Evolutionary conservation across 176 grass and related monocot genomes (phyloP).

Genomic region (Raddia guianensis): DNA sequence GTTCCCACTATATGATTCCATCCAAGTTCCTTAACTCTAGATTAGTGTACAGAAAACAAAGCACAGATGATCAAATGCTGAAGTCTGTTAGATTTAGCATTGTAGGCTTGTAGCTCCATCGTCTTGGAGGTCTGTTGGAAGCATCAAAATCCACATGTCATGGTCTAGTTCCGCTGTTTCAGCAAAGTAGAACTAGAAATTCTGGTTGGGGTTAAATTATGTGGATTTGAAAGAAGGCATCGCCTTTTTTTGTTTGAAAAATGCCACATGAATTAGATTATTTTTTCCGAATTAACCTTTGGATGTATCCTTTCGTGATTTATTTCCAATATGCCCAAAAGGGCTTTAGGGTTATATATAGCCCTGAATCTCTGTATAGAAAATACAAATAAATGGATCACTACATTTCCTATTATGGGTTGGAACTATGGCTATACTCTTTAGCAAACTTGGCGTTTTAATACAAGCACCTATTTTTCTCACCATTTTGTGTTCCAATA

Average conservation of each 20-base stretch:
- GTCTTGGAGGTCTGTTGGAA: not conserved
- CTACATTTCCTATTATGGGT: not conserved
- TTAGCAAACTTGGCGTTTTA: not conserved
- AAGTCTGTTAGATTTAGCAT: not conserved
- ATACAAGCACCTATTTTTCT: slow-evolving; percentile 5
- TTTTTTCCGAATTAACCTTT: not conserved
- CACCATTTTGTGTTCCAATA: slow-evolving; percentile 20
- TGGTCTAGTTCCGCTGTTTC: not conserved
- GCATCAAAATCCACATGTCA: not conserved
- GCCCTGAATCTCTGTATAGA: not conserved
- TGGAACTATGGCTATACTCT: not conserved
- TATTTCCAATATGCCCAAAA: not conserved
- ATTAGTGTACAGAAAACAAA: not conserved
- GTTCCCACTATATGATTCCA: not conserved
- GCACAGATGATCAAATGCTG: not conserved
- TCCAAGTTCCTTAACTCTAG: not conserved
- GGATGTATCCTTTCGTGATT: not conserved
- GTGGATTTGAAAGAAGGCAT: not conserved
- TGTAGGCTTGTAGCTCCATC: not conserved
- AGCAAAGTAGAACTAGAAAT: not conserved
- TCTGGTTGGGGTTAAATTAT: not conserved
- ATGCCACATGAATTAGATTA: not conserved
- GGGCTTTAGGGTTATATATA: not conserved
- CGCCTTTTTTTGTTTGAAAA: not conserved
- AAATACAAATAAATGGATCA: not conserved